Evolutionary conservation across 306 rosid species (phyloP).

Genomic region (Parietaria judaica): DNA sequence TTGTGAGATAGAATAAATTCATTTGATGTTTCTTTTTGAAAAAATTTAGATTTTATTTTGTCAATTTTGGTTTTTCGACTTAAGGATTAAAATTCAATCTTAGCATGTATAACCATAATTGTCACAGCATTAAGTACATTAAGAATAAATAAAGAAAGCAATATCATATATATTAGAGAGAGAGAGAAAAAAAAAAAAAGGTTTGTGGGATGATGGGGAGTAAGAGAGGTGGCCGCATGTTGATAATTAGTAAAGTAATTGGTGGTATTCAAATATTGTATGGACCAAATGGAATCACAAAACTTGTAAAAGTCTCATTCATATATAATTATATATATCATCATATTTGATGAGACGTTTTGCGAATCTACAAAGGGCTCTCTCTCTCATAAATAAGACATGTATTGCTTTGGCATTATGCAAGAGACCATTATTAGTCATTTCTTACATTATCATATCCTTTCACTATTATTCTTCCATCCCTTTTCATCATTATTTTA

Average conservation of each 20-base stretch:
- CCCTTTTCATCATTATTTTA: slow-evolving; percentile 3
- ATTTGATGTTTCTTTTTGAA: neutral
- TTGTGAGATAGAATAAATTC: neutral
- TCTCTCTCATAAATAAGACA: too few relatives aligned
- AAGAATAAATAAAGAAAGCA: neutral
- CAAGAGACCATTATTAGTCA: slow-evolving; percentile 19
- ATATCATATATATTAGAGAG: too few relatives aligned
- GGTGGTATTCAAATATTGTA: slow-evolving; percentile 19
- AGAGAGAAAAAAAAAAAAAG: too few relatives aligned
- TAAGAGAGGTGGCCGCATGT: slow-evolving; percentile 17
- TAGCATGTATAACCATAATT: neutral
- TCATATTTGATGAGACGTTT: slow-evolving; percentile 56
- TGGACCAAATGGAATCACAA: slow-evolving; percentile 37
- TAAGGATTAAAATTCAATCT: too few relatives aligned
- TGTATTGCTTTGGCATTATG: slow-evolving; percentile 20
- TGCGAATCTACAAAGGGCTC: slow-evolving; percentile 39
- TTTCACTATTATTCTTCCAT: slow-evolving; percentile 9
- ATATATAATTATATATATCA: neutral
- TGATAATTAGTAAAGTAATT: slow-evolving; percentile 21
- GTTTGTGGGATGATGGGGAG: neutral
- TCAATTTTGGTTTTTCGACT: neutral
- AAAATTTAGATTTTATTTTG: neutral
- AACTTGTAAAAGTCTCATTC: slow-evolving; percentile 30
- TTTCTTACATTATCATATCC: neutral
- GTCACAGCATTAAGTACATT: neutral